Base-by-base conservation (phyloP, 2,329 filamentous ascomycete genomes). In the Cercospora citrullina region DNA sequence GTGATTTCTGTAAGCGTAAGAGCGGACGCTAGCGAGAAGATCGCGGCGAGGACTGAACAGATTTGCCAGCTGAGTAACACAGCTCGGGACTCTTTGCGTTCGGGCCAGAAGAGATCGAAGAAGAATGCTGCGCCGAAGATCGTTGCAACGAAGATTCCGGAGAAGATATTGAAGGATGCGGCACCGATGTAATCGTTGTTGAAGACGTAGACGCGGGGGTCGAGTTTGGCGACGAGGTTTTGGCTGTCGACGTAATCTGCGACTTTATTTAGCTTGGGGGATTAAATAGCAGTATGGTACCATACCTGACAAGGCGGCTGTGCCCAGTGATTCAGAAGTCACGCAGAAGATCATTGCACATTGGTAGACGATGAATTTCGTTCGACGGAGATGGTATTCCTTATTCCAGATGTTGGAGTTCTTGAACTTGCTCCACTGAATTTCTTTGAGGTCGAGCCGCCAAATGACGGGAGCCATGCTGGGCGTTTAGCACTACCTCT, bases 71-170 rank as follows among this genome's bases (percentile, higher is more conserved):
- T 83, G n/a, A 82, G 71, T 60, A 83, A 82, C 3, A 87, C 85
- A 21, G 79, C 75, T 21, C 69, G 74, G 4, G 79, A 82, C 69
- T 88, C 86, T 9, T 80, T 75, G 59, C 86, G 81, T 62, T 86
- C 85, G 0, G 86, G 86, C 84, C 85, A 88, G 78, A 87, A 87
- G 3, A 88, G 81, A 73, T 88, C 86, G 76, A 88, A 87, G 80
- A 88, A 87, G 79, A 88, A 88, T 0, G 83, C 86, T 0, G 83
- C 82, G 23, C 86, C 86, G 72, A 88, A 88, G 72, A 88, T 84
- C 57, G 83, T 85, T 14, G 86, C 86, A 8, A 87, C 83, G 18
- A 83, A 85, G 33, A 88, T 80, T 21, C 86, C 86, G 7, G 85
- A 82, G 69, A 87, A 87, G 72, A 88, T 87, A 73, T 88, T 87